Evolutionary conservation across 1,139 yeast species (phyloP), one percentile per base, ranked within the genome.

Genomic region (Pichia norvegensis): DNA sequence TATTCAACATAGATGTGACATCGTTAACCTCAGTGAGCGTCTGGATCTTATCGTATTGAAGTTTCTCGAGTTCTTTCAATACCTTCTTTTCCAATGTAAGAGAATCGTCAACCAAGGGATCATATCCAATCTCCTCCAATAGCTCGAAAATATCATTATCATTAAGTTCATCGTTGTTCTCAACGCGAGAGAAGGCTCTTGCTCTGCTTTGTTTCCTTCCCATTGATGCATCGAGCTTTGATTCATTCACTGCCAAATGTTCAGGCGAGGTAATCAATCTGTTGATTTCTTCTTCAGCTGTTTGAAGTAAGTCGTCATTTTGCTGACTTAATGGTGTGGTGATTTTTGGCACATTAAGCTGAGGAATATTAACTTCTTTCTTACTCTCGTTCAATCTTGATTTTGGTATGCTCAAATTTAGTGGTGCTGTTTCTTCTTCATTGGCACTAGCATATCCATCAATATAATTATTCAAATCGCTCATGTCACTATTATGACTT

Each of bases 71-170:
- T 51, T 81, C 83, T 39, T 69, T 71, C 27, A 72, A 64, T 42
- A 90, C 69, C 54, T 77, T 79, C 41, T 68, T 70, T 36, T 83
- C 71, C 31, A 88, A 62, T 0, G 72, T 66, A 21, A 69, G 73
- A 6, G 83, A 72, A 53, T 79, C 82, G 57, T 85, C 94, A 17
- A 73, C 66, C 4, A 48, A 43, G 1, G 80, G 71, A 27, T 75
- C 75, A 94, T 95, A 87, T 35, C 78, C 77, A 25, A 86, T 73
- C 50, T 83, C 92, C 31, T 82, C 85, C 51, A 87, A 71, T 17
- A 86, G 65, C 49, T 85, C 90, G 47, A 77, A 83, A n/a, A 79
- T 49, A 29, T 61, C 58, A 36, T 46, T 49, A 9, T 55, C 56
- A 22, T 52, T 45, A 17, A 53, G 49, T 7, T 40, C 29, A 13